Conservation (phyloP, 768 basidiomycete species). For the Podaxis mareebaensis region DNA sequence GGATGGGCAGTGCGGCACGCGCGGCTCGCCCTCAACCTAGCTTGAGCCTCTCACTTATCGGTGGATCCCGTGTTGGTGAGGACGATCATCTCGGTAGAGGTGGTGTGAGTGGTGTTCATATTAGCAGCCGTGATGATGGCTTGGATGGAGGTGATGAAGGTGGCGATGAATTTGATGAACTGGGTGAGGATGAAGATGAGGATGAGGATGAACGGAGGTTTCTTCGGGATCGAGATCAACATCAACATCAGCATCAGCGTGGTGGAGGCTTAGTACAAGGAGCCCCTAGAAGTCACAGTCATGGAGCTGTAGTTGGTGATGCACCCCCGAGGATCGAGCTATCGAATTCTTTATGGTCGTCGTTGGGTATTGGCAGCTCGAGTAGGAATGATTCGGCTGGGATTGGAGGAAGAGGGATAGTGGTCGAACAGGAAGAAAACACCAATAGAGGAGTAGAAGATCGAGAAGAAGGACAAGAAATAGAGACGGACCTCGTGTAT, state of each 20-base stretch:
- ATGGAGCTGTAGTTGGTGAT: neutral
- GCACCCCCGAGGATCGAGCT: constrained; percentile 8
- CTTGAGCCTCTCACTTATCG: neutral
- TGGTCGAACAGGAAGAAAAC: neutral
- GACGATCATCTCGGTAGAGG: neutral
- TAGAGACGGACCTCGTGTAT: neutral
- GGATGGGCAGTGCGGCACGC: neutral
- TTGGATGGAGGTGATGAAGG: constrained; percentile 4
- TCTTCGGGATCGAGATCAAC: neutral
- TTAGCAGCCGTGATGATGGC: neutral
- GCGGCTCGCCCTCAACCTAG: neutral
- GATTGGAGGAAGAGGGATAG: neutral
- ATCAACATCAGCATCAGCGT: neutral
- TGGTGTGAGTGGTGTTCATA: too few relatives aligned
- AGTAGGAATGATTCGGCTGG: neutral
- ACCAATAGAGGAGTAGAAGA: neutral
- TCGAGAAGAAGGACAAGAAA: neutral
- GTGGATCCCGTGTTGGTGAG: neutral
- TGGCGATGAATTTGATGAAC: constrained; percentile 5
- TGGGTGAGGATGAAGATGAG: neutral
- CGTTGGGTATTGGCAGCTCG: neutral
- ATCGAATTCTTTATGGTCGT: constrained; percentile 10
- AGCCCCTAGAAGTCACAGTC: neutral
- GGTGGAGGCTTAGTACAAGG: neutral
- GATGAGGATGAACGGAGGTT: neutral